Conservation (phyloP, 2,329 filamentous ascomycete genomes). For the Coniochaeta prunicola region DNA sequence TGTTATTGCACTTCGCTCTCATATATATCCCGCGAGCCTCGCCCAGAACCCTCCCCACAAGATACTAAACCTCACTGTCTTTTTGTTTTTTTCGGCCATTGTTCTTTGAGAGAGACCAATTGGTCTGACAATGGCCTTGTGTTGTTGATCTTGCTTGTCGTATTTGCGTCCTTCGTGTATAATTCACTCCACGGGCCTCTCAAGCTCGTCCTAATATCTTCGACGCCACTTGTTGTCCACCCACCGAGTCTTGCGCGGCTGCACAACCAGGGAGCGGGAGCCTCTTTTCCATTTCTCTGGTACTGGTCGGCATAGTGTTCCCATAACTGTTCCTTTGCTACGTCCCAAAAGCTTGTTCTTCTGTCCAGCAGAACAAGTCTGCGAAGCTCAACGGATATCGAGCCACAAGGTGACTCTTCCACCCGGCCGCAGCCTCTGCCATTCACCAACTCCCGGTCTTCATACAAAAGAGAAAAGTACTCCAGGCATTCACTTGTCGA, state of each 20-base stretch:
- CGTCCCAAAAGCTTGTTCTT: neutral
- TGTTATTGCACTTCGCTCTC: neutral
- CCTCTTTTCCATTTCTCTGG: neutral
- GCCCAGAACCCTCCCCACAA: slow-evolving; percentile 19
- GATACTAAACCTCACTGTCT: slow-evolving; percentile 6
- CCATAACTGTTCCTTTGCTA: neutral
- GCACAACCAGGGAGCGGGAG: neutral
- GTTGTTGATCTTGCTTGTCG: slow-evolving; percentile 23
- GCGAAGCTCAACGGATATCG: neutral
- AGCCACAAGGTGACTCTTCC: neutral
- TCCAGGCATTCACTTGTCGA: neutral
- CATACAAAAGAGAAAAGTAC: neutral
- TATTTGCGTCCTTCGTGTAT: slow-evolving; percentile 12
- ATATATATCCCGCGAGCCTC: slow-evolving; percentile 39
- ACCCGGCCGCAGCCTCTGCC: neutral
- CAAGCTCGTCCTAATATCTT: neutral
- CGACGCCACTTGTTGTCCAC: slow-evolving; percentile 2
- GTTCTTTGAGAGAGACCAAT: slow-evolving; percentile 22
- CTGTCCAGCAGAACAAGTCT: neutral
- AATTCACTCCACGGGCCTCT: neutral
- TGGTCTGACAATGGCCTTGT: slow-evolving; percentile 31
- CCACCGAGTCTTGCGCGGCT: neutral
- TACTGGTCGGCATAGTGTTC: neutral
- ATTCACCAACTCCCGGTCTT: neutral
- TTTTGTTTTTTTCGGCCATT: slow-evolving; percentile 19